A percentile compares a stretch with the other conserved stretches of the same genome.
Evolutionary conservation across 2,329 filamentous ascomycete genomes (phyloP).

Genomic region (Cadophora luteo-olivacea): DNA sequence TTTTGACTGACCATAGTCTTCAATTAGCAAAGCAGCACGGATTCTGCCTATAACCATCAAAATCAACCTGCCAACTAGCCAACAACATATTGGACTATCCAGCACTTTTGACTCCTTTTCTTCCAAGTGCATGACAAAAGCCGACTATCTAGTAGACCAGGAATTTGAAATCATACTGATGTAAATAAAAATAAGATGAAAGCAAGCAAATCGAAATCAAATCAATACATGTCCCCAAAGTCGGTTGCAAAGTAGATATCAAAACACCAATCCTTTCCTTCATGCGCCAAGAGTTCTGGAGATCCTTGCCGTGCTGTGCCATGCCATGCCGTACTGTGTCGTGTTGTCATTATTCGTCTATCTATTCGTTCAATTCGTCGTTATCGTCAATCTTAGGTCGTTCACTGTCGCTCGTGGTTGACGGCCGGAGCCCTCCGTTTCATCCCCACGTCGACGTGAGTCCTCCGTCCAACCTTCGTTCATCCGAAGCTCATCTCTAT

Average conservation of each 20-base stretch:
- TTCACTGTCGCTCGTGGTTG: neutral
- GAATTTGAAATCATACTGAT: neutral
- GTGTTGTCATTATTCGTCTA: neutral
- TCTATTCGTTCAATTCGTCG: conserved; percentile 2
- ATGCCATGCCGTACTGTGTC: neutral
- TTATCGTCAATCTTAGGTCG: neutral
- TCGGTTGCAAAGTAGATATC: conserved; percentile 3
- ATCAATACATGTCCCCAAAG: conserved; percentile 14
- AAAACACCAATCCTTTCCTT: conserved; percentile 13
- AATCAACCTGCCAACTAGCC: neutral
- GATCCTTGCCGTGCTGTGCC: neutral
- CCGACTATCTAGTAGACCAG: neutral
- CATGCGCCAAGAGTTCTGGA: neutral
- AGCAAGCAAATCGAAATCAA: neutral
- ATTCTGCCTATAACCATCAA: neutral
- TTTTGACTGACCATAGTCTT: no score
- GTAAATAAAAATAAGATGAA: no score
- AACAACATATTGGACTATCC: neutral
- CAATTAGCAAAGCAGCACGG: neutral
- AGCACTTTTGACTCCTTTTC: neutral
- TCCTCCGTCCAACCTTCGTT: neutral
- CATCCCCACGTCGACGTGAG: neutral
- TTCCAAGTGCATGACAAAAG: neutral
- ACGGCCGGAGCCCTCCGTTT: neutral
- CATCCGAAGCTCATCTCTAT: conserved; percentile 22